Percentiles rank a stretch among this genome's conserved stretches.
Conservation (phyloP, 2,329 filamentous ascomycete species). For the Xylariaceae sp. region DNA sequence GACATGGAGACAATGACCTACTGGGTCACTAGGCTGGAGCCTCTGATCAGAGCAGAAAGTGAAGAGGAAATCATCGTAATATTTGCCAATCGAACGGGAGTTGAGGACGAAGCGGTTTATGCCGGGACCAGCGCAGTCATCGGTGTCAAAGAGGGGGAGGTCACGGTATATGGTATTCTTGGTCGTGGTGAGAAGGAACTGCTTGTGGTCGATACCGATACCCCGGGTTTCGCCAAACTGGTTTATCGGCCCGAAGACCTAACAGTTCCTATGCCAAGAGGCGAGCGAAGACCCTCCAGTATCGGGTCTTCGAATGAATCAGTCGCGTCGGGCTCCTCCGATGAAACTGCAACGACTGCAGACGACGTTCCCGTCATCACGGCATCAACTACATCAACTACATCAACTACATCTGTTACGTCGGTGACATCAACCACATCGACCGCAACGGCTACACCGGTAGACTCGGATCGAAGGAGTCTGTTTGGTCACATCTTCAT, state of each 20-base stretch:
- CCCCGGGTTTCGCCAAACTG: slow-evolving; percentile 41
- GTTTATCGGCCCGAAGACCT: slow-evolving; percentile 27
- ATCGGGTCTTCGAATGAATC: no score
- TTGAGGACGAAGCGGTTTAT: slow-evolving; percentile 62
- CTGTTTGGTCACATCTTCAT: no score
- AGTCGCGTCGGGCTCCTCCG: no score
- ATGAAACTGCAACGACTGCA: no score
- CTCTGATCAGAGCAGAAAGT: slow-evolving; percentile 49
- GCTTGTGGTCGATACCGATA: slow-evolving; percentile 61
- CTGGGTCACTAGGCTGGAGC: slow-evolving; percentile 69
- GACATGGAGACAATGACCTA: slow-evolving; percentile 72
- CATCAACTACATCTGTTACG: no score
- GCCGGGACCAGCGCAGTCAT: slow-evolving; percentile 71
- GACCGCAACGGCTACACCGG: no score
- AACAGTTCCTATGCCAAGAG: no score
- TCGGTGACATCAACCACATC: no score
- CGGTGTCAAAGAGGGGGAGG: slow-evolving; percentile 59
- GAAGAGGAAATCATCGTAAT: slow-evolving; percentile 62
- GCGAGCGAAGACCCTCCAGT: no score
- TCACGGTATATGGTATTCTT: slow-evolving; percentile 65
- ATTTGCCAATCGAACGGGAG: slow-evolving; percentile 66
- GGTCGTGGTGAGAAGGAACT: slow-evolving; percentile 67
- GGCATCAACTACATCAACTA: no score
- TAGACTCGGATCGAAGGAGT: no score
- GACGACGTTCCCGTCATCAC: no score